Evolutionary conservation across 2,329 filamentous ascomycete genomes (phyloP).

Genomic region (Diaporthe longicolla): DNA sequence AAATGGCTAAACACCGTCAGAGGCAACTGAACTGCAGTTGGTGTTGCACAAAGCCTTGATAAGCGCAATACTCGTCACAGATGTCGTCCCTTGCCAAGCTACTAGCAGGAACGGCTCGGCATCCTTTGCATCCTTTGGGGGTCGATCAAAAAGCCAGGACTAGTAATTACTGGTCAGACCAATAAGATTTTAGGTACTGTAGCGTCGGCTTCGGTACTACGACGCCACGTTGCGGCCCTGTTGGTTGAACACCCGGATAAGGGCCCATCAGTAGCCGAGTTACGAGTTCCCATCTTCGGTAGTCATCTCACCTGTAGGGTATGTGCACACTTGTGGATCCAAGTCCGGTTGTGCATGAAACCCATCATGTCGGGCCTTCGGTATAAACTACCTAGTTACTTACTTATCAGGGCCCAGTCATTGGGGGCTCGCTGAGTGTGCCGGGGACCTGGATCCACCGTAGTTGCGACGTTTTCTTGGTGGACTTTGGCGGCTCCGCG

Average conservation of each 20-base stretch:
- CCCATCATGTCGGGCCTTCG: neutral
- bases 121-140: neutral
- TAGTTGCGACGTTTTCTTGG: neutral
- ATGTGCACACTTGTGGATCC: neutral
- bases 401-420: too few species aligned
- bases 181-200: neutral
- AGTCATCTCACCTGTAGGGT: neutral
- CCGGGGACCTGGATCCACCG: neutral
- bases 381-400: neutral
- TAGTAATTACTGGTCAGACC: neutral
- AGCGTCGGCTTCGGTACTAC: neutral
- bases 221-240: neutral
- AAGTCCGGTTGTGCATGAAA: neutral
- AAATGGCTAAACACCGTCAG: neutral
- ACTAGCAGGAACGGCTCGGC: neutral
- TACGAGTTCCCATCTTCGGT: neutral
- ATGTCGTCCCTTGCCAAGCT: neutral
- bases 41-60: neutral
- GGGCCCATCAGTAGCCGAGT: slow-evolving; percentile 6
- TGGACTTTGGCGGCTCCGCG: neutral
- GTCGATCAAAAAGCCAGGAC: neutral
- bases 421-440: too few species aligned
- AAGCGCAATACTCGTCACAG: neutral
- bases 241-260: neutral
- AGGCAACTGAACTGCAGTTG: neutral